Evolutionary conservation across 2,329 filamentous ascomycete genomes (phyloP).

Genomic region (Calonectria hawksworthii): DNA sequence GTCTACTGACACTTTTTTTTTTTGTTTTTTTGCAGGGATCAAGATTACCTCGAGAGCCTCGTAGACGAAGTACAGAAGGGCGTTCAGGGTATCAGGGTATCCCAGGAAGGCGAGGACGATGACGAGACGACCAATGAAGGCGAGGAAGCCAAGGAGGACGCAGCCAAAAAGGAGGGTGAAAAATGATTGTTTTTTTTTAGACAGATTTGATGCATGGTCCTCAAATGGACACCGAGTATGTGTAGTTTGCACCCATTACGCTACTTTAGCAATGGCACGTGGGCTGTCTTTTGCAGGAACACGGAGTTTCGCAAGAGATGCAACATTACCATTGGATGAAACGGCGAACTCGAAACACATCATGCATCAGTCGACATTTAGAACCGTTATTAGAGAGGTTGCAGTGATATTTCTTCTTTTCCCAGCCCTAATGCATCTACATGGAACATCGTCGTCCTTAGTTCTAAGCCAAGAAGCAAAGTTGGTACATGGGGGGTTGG

Average conservation of each 20-base stretch:
- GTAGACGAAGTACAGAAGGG: conserved; percentile 83
- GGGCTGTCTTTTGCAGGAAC: neutral
- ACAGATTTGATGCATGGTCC: neutral
- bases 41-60: conserved; percentile 82
- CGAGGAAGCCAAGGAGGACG: conserved; percentile 28
- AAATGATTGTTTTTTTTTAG: neutral
- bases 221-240: conserved; percentile 17
- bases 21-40: conserved; percentile 66
- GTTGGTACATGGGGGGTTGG: neutral
- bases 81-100: conserved; percentile 80
- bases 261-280: conserved; percentile 9
- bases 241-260: neutral
- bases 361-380: conserved; percentile 13
- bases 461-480: conserved; percentile 2
- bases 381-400: neutral
- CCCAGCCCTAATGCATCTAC: neutral
- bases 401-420: neutral
- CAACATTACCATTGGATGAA: conserved; percentile 15
- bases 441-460: neutral
- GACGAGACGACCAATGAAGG: conserved; percentile 60
- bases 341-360: conserved; percentile 1
- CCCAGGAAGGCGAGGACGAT: conserved; percentile 79
- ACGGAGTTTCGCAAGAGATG: conserved; percentile 7
- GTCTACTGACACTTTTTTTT: conserved; percentile 30
- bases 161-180: conserved; percentile 15